Evolutionary conservation across 2,329 filamentous ascomycete species (phyloP).

Genomic region (Chaetomium sp.): DNA sequence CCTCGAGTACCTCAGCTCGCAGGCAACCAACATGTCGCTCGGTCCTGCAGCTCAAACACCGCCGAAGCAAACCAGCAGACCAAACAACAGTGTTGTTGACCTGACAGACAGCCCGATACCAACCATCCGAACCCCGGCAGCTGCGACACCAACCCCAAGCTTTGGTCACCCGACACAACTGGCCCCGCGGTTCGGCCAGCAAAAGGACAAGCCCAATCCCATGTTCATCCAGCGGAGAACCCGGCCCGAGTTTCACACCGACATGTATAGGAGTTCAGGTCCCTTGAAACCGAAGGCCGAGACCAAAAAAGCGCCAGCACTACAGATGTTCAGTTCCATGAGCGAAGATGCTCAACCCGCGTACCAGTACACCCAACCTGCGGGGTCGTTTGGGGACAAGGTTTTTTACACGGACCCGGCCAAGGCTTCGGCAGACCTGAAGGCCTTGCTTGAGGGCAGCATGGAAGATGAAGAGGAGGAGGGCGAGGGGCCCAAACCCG

Average conservation of each 20-base stretch:
- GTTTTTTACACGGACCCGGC: slow-evolving; percentile 68
- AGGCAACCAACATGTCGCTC: slow-evolving; percentile 37
- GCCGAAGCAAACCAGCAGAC: slow-evolving; percentile 41
- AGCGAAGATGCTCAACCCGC: slow-evolving; percentile 36
- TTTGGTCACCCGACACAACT: slow-evolving; percentile 45
- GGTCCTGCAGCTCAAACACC: slow-evolving; percentile 45
- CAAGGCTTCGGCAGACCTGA: slow-evolving; percentile 75
- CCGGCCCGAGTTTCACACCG: slow-evolving; percentile 60
- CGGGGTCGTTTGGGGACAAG: slow-evolving; percentile 44
- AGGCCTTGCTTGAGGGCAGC: slow-evolving; percentile 78
- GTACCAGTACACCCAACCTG: slow-evolving; percentile 40
- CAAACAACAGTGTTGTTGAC: slow-evolving; percentile 39
- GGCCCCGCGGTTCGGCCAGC: slow-evolving; percentile 47
- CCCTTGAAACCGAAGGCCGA: slow-evolving; percentile 52
- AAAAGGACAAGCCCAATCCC: slow-evolving; percentile 41
- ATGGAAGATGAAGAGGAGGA: slow-evolving; percentile 73
- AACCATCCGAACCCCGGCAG: slow-evolving; percentile 27
- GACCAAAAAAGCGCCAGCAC: slow-evolving; percentile 50
- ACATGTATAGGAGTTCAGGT: slow-evolving; percentile 50
- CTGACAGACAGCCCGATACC: slow-evolving; percentile 38
- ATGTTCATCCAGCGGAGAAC: slow-evolving; percentile 57
- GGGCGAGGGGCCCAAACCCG: slow-evolving; percentile 54
- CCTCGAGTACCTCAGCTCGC: slow-evolving; percentile 42
- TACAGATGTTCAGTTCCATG: slow-evolving; percentile 53
- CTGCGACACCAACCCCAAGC: slow-evolving; percentile 35